Base-by-base conservation (phyloP, 306 rosid genomes). In the Inga leiocalycina region DNA sequence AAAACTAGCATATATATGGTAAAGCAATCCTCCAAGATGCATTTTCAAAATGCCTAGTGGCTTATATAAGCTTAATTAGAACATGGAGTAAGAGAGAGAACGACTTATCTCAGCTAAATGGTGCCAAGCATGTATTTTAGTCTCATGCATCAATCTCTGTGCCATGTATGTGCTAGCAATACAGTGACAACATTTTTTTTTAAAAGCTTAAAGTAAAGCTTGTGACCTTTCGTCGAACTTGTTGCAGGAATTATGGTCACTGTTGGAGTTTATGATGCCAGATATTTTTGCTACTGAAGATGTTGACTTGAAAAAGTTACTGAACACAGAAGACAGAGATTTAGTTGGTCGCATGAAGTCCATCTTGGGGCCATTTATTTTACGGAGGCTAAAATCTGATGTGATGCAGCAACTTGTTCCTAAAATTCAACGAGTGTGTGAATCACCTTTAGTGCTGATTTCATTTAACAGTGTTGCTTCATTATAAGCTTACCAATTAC, bases 371-470 rank as follows among this genome's bases (percentile, higher is more conserved):
- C 99, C 99, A 14, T 96, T 96, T 88, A 96, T 93, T 84, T 89
- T 96, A 88, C 90, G 99, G 57, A 92, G 99, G 16, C 84, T 96
- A 75, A 96, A 96, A 87, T 93, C 99, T 84, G 99, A 96, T 89
- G 99, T 93, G 71, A 96, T 93, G 99, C 98, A 91, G 88, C 99
- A 96, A 80, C 98, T 93, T 84, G 99, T 93, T 88, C 96, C 94
- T 41, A 96, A 96, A 87, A 90, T 91, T 85, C 99, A 92, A 79
- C 76, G 81, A 90, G 99, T 93, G 80, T 75, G 84, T 37, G 43
- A 44, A 59, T n/a, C 83, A 69, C 35, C 84, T 77, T 57, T 19
- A n/a, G 59, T 70, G 66, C 68, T 48, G 52, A 46, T 77, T 71
- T 80, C 22, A 7, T 79, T 10, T 27, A 41, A 62, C 41, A 76